These are phyloP conservation scores for Puccinia novopanici DNA, from an alignment of 1,284 basidiomycete species.

Conservation along the genomic window DNA sequence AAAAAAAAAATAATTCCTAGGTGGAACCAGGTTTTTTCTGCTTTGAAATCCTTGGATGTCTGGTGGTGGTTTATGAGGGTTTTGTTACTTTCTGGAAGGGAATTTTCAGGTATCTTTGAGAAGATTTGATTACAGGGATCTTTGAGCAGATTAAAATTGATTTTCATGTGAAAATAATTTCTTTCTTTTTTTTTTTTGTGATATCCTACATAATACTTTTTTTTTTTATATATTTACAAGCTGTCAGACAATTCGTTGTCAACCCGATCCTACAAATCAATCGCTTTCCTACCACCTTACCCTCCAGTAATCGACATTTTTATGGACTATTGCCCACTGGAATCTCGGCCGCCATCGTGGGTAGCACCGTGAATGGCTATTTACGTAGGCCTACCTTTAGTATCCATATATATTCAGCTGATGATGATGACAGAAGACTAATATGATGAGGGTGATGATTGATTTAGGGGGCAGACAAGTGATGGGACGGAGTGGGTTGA, in stretches of 20 bases:
- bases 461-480: constrained; percentile 21
- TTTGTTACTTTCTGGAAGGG: too few relatives aligned
- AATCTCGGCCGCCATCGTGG: constrained; percentile 28
- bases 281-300: constrained; percentile 9
- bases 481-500: constrained; percentile 26
- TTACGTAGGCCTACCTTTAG: constrained; percentile 16
- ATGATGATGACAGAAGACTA: background rate
- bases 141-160: too few relatives aligned
- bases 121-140: too few relatives aligned
- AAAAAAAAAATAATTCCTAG: too few relatives aligned
- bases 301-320: constrained; percentile 17
- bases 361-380: constrained; percentile 27
- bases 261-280: constrained; percentile 35
- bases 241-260: constrained; percentile 25
- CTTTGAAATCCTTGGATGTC: too few relatives aligned
- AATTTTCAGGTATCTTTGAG: too few relatives aligned
- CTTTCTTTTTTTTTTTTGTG: constrained; percentile 2
- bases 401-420: background rate
- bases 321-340: constrained; percentile 22
- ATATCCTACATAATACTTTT: background rate
- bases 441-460: background rate
- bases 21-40: too few relatives aligned
- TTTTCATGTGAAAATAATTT: background rate
- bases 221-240: background rate
- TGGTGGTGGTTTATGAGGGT: too few relatives aligned